Evolutionary conservation across 306 rosid genomes (phyloP), one percentile per base, ranked within the genome.

Genomic region (Fragaria ananassa): DNA sequence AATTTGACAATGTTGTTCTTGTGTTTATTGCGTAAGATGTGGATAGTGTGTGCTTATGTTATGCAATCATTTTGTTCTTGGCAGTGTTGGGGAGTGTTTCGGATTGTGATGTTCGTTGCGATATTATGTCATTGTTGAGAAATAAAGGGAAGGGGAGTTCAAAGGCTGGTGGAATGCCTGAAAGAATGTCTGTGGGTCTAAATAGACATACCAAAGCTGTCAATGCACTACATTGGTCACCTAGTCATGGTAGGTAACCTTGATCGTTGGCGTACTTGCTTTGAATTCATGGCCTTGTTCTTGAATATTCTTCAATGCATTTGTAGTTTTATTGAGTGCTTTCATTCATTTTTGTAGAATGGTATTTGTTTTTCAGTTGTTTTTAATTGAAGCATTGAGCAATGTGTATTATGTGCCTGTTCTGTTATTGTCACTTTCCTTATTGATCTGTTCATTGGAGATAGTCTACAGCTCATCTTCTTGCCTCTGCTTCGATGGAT

Each of bases 401-500:
- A 74, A 6, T 37, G 42, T 66, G 57, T 45, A 15, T 37, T 37
- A 42, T 61, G 18, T 71, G 61, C 72, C 34, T 45, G 31, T 77
- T 82, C n/a, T 41, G 44, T 80, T 77, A 25, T 81, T 74, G 57
- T 86, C 79, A 77, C 70, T 73, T 76, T 76, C 80, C 76, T 71
- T 74, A 76, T 80, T 82, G 83, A 81, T 86, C 76, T 84, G 83
- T 90, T 85, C 86, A 84, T 81, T 86, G 78, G 86, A 87, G 86
- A 84, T 89, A 82, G 89, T 85, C 81, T 80, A 82, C 97, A 92
- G 99, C 88, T 89, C 97, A 91, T 86, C 96, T 96, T 78, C 99
- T 92, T 73, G 98, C 99, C 73, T 92, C 99, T 83, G 97, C 93
- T 83, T 93, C 90, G 68, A 91, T 96, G 99, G 99, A 96, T 83